A percentile compares a stretch with the other conserved stretches of the same genome.
Conservation (phyloP, 139 green algal genomes). For the Coelastrella sp. region DNA sequence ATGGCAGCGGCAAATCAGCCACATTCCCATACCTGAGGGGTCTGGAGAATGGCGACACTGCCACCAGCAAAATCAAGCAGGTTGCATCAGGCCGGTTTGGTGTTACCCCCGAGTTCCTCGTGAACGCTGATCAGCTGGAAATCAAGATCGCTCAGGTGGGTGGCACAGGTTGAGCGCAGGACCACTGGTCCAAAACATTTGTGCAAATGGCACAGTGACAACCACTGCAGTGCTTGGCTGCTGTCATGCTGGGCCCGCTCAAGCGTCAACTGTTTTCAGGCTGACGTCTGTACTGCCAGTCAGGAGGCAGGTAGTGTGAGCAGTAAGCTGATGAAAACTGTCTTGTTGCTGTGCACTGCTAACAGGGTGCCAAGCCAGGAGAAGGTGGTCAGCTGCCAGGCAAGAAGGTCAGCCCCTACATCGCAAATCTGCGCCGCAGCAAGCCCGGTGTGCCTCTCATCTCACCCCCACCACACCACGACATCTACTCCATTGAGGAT, state of each 20-base stretch:
- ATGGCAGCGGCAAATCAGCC: conserved; percentile 76
- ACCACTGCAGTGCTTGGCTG: not conserved
- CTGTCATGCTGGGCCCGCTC: not conserved
- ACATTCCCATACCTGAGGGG: conserved; percentile 93
- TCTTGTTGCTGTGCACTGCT: not conserved
- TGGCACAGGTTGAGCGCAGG: not conserved
- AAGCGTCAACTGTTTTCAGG: too few relatives aligned
- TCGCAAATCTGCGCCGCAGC: conserved; percentile 92
- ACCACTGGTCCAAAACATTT: too few relatives aligned
- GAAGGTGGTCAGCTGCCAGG: conserved; percentile 98
- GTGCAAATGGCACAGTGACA: too few relatives aligned
- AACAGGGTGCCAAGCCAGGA: conserved; percentile 86
- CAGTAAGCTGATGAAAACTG: not conserved
- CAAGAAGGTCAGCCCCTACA: conserved; percentile 98
- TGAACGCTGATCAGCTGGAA: conserved; percentile 98
- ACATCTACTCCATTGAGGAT: conserved; percentile 99
- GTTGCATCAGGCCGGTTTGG: conserved; percentile 97
- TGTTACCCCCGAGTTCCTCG: conserved; percentile 97
- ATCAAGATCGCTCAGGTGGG: conserved; percentile 97
- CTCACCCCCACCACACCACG: conserved; percentile 98
- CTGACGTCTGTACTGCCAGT: too few relatives aligned
- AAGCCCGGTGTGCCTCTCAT: conserved; percentile 99
- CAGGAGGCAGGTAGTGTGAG: too few relatives aligned
- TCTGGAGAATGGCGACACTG: conserved; percentile 94
- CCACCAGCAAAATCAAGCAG: conserved; percentile 96